phyloP scores from a whole-genome alignment of 2,329 filamentous ascomycete genomes.

The Purpureocillium takamizusanense region DNA sequence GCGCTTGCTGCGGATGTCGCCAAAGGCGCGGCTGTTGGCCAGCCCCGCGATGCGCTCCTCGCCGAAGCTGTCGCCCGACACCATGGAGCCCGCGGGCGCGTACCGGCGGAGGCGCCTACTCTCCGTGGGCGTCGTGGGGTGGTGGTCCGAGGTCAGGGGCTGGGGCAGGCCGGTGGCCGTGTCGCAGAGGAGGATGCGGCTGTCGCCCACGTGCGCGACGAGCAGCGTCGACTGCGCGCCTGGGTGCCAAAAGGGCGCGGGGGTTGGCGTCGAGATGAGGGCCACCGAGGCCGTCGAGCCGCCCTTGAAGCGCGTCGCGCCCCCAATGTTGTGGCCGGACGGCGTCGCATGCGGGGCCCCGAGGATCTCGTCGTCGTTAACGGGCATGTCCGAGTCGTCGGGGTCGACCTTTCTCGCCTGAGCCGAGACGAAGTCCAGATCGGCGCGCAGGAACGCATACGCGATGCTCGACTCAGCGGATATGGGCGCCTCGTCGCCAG shows the following conservation, averaged over 20 bases:
- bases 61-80: constrained; percentile 85
- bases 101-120: constrained; percentile 76
- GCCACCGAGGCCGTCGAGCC: constrained; percentile 87
- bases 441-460: constrained; percentile 88
- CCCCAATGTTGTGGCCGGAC: constrained; percentile 58
- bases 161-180: constrained; percentile 72
- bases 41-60: constrained; percentile 91
- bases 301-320: constrained; percentile 73
- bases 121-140: constrained; percentile 81
- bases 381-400: constrained; percentile 66
- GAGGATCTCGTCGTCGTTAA: constrained; percentile 80
- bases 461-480: constrained; percentile 71
- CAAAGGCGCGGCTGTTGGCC: constrained; percentile 89
- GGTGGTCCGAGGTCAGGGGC: constrained; percentile 83
- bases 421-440: constrained; percentile 86
- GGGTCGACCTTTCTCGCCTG: constrained; percentile 76
- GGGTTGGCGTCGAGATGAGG: constrained; percentile 84
- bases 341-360: constrained; percentile 48
- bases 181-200: constrained; percentile 79
- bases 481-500: constrained; percentile 29
- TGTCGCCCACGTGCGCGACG: constrained; percentile 89
- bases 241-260: constrained; percentile 92
- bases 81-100: constrained; percentile 64
- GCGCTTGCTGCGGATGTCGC: constrained; percentile 84
- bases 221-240: constrained; percentile 74